Base-by-base conservation (phyloP, 2,329 filamentous ascomycete genomes). In the Colletotrichum eleusines region DNA sequence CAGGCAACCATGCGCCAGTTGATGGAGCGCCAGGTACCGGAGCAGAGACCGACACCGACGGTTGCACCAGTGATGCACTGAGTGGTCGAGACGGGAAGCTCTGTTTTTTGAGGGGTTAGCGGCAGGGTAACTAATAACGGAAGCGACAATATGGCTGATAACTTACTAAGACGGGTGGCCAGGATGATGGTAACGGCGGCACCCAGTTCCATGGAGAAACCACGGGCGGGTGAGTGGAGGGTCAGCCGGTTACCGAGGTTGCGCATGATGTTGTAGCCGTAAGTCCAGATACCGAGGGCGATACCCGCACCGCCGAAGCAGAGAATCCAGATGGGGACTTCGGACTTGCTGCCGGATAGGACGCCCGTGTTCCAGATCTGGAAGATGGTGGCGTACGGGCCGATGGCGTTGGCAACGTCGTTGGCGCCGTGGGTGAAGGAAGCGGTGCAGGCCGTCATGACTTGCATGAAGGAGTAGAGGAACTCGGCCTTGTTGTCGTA, bases 361-460 rank as follows among this genome's bases (percentile, higher is more conserved):
- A 75, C 76, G 2, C 86, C 87, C 0, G 81, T 84, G 40, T 80
- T 75, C 87, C 88, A 92, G 72, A 90, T 86, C 71, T 87, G 81
- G 80, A 84, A 92, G 75, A 91, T 88, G 63, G 88, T 86, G 2
- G 90, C 87, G 76, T 88, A 90, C 1, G 89, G 90, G 0, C 89
- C 89, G 65, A 90, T 85, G 35, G 89, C 88, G 76, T 86, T 91
- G 74, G 87, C 83, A 26, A 92, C 87, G 72, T 92, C 90, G 77
- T 92, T 92, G 74, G 89, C 88, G 31, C 90, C 90, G 80, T 92
- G 89, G 2, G 87, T 87, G 72, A 91, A 91, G 4, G 88, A 90
- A 18, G 89, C 87, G 40, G 89, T 88, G 73, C 86, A 86, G 12
- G 89, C 89, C 6, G 89, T 89, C 80, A 89, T 82, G 74, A 90